A percentile compares a stretch with the other conserved stretches of the same genome.
Evolutionary conservation across 345 rosid genomes (phyloP).

Genomic region (Aurinia saxatilis): DNA sequence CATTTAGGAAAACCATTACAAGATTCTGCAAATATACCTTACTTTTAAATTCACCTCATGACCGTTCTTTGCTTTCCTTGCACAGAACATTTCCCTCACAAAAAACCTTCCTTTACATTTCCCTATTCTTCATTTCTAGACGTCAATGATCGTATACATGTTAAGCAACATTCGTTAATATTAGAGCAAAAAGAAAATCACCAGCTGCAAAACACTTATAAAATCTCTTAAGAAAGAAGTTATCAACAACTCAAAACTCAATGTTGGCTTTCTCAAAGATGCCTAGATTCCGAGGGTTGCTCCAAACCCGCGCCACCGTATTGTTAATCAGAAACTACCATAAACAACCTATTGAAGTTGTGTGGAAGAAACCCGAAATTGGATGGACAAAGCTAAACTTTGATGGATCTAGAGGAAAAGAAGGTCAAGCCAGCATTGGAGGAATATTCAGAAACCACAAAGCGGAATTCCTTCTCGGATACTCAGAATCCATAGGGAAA

Average conservation of each 20-base stretch:
- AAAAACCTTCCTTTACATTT: background rate
- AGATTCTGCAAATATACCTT: conserved; percentile 25
- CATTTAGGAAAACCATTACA: background rate
- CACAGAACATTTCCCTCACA: conserved; percentile 12
- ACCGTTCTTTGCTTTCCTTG: conserved; percentile 18
- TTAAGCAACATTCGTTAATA: background rate
- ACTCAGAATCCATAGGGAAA: conserved; percentile 66
- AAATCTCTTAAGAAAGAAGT: background rate
- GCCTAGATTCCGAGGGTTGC: conserved; percentile 29
- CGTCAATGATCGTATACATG: background rate
- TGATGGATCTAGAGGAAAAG: conserved; percentile 57
- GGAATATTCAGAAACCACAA: conserved; percentile 77
- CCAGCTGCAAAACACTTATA: background rate
- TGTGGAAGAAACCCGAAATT: conserved; percentile 59
- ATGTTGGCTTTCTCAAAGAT: conserved; percentile 38
- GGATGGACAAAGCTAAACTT: conserved; percentile 89
- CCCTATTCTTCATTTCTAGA: background rate
- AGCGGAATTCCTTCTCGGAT: conserved; percentile 73
- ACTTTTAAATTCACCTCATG: conserved; percentile 22
- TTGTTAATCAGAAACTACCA: conserved; percentile 39
- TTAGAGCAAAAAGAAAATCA: background rate
- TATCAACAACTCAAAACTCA: background rate
- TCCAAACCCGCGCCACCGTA: conserved; percentile 20
- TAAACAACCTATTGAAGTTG: conserved; percentile 47
- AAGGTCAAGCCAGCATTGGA: conserved; percentile 64